These are phyloP conservation scores for Oxytropis ochrocephala DNA, from an alignment of 306 rosid genomes.

Conservation along the genomic window DNA sequence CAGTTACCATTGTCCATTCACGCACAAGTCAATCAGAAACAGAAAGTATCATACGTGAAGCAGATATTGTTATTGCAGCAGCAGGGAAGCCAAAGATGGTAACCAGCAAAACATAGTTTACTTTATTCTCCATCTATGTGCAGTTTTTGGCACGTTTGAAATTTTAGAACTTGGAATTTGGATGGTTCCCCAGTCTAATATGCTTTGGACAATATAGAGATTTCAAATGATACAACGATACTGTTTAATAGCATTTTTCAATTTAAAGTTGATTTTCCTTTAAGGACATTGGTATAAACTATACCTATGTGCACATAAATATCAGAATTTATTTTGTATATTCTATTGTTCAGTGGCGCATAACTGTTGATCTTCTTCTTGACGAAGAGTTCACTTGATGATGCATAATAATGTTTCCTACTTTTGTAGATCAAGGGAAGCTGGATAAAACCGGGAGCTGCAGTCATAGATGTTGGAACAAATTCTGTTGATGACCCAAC, in stretches of 20 bases:
- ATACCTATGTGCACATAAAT: not conserved
- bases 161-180: not conserved
- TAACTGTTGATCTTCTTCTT: not conserved
- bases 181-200: slow-evolving; percentile 1
- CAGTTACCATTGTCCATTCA: slow-evolving; percentile 75
- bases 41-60: slow-evolving; percentile 60
- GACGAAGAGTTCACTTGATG: not conserved
- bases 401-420: slow-evolving; percentile 5
- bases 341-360: not conserved
- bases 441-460: slow-evolving; percentile 96
- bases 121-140: not conserved
- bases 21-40: slow-evolving; percentile 61
- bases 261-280: slow-evolving; percentile 5
- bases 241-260: not conserved
- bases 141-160: slow-evolving; percentile 1
- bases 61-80: slow-evolving; percentile 89
- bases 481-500: slow-evolving; percentile 76
- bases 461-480: slow-evolving; percentile 88
- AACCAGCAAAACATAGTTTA: slow-evolving; percentile 8
- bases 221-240: not conserved
- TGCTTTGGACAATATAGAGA: not conserved
- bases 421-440: slow-evolving; percentile 61
- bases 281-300: not conserved
- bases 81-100: slow-evolving; percentile 92
- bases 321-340: not conserved